Base-by-base conservation (phyloP, 805 yeast species). In the Pichia nanzhaoensis region DNA sequence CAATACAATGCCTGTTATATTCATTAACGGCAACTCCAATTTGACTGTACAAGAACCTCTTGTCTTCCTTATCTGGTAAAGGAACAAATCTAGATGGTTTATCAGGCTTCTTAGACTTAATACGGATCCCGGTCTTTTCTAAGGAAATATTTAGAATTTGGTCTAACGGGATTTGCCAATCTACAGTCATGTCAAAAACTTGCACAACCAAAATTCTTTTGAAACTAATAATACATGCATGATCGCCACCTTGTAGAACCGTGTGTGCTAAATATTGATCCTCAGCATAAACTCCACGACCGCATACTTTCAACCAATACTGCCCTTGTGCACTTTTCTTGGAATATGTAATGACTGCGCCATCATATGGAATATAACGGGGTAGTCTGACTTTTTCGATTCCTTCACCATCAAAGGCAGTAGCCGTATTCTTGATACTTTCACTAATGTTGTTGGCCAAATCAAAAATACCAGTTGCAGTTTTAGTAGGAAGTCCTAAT, bases 401-500 rank as follows among this genome's bases (percentile, higher is more conserved):
- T 0, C 82, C 82, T 36, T 81, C 88, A 3, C 74, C 78, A 60
- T 88, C 96, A 59, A 88, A 83, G 1, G 85, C 91, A 0, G 96
- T 86, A 0, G 99, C 88, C 0, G 97, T 86, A 60, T 83, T 90
- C 49, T 90, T 74, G 40, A 95, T 89, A 22, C 98, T 98, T 60
- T 90, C 97, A 66, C 95, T 82, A 32, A 93, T 81, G 62, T 87
- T 91, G 44, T 85, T 84, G 1, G 98, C 96, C 51, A 95, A 70
- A 60, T 93, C 99, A 53, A 93, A 82, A 20, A 93, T 61, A 12
- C 99, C 99, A 54, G 91, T 89, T 0, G 96, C 96, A 0, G 98
- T 87, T 68, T 93, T 93, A 0, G 99, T 90, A 0, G 99, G 99
- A 27, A 95, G 66, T 0, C 99, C 99, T 46, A 93, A 78, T n/a